Percentiles rank a stretch among this genome's conserved stretches.
Conservation (phyloP, 495 filamentous ascomycete genomes). For the Aspergillus homomorphus region DNA sequence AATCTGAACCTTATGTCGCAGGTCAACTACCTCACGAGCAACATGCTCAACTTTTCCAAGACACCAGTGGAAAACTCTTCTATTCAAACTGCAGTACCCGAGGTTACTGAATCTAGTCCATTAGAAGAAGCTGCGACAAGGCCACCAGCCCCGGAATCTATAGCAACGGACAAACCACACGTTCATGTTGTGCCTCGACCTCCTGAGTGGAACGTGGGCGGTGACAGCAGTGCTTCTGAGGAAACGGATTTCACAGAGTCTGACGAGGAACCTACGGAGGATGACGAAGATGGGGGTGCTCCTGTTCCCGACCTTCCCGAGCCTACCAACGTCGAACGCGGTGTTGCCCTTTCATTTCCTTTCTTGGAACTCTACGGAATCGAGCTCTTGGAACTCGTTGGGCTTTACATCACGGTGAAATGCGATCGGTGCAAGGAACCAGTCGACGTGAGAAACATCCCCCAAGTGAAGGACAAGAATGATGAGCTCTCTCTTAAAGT, state of each 20-base stretch:
- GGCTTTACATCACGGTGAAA: slow-evolving; percentile 70
- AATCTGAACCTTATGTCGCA: slow-evolving; percentile 68
- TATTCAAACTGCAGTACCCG: slow-evolving; percentile 22
- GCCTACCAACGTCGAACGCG: slow-evolving; percentile 45
- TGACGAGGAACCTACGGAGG: slow-evolving; percentile 45
- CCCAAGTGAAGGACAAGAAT: slow-evolving; percentile 41
- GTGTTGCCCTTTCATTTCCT: slow-evolving; percentile 80
- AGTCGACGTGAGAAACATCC: slow-evolving; percentile 68
- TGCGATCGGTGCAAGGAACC: slow-evolving; percentile 81
- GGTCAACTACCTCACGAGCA: slow-evolving; percentile 73
- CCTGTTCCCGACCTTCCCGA: slow-evolving; percentile 31
- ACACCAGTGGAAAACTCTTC: slow-evolving; percentile 32
- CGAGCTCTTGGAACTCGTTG: slow-evolving; percentile 70
- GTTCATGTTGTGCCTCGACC: slow-evolving; percentile 76
- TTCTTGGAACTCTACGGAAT: slow-evolving; percentile 76
- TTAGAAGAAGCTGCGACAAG: slow-evolving; percentile 10
- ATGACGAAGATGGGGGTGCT: slow-evolving; percentile 46
- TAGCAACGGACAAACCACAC: slow-evolving; percentile 55
- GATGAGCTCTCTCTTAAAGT: slow-evolving; percentile 31
- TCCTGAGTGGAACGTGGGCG: slow-evolving; percentile 67
- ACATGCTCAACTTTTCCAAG: slow-evolving; percentile 67
- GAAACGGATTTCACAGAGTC: slow-evolving; percentile 32
- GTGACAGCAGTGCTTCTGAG: slow-evolving; percentile 38
- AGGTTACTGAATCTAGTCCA: slow-evolving; percentile 7
- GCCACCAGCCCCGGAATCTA: slow-evolving; percentile 3